phyloP scores from a whole-genome alignment of 2,329 filamentous ascomycete species.

The Aspergillus fijiensis region DNA sequence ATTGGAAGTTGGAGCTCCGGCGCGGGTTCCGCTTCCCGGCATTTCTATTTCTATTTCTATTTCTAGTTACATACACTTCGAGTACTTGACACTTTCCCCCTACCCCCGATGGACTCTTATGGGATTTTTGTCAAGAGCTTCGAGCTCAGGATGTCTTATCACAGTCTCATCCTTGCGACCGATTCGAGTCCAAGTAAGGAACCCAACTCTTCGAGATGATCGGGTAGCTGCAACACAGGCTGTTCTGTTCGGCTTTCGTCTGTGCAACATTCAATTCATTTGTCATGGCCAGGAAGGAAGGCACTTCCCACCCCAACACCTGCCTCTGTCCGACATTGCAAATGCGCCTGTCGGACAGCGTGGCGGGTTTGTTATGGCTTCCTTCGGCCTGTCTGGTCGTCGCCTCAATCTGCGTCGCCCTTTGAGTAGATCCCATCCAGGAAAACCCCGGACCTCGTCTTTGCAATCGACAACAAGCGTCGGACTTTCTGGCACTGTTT shows the following conservation, averaged over 20 bases:
- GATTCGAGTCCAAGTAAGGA: too few species aligned
- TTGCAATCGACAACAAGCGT: not conserved
- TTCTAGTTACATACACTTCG: not conserved
- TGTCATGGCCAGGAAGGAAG: slow-evolving; percentile 12
- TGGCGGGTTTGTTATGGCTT: not conserved
- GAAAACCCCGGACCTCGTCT: not conserved
- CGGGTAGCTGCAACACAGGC: slow-evolving; percentile 2
- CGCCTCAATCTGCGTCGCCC: not conserved
- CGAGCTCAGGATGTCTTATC: too few species aligned
- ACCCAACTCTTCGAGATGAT: not conserved
- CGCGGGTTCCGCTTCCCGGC: not conserved
- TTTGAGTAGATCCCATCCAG: not conserved
- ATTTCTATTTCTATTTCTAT: not conserved
- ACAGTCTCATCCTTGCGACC: too few species aligned
- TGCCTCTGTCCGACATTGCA: slow-evolving; percentile 21
- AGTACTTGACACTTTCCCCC: not conserved
- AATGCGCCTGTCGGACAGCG: slow-evolving; percentile 1
- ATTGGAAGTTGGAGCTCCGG: not conserved
- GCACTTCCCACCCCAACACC: slow-evolving; percentile 13
- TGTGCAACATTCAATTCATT: not conserved
- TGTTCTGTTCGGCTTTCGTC: not conserved
- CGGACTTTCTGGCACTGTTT: not conserved
- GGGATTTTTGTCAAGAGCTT: too few species aligned
- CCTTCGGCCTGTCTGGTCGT: not conserved
- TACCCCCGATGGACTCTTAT: not conserved